A percentile compares a stretch with the other conserved stretches of the same genome.
phyloP scores from a whole-genome alignment of 805 yeast species.

The Metschnikowia henanensis region DNA sequence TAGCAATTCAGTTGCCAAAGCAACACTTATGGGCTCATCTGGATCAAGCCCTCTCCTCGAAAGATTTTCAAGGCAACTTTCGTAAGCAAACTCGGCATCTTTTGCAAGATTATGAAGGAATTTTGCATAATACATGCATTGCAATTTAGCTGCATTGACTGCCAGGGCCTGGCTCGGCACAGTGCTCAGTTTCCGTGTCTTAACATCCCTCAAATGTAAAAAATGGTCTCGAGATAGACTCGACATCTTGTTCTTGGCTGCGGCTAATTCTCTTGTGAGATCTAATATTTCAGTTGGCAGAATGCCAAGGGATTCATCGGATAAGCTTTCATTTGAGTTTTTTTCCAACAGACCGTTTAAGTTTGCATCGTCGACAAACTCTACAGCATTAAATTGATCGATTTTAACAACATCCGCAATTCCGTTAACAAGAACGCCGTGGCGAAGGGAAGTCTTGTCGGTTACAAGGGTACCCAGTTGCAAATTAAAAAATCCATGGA shows the following conservation, averaged over 20 bases:
- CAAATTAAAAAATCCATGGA: slow-evolving; percentile 51
- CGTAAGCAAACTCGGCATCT: slow-evolving; percentile 33
- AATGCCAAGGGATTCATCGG: neutral
- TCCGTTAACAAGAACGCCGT: slow-evolving; percentile 57
- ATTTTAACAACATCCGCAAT: slow-evolving; percentile 29
- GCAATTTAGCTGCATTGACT: slow-evolving; percentile 50
- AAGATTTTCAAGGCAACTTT: slow-evolving; percentile 47
- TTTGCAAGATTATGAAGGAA: slow-evolving; percentile 28
- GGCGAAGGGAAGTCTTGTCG: slow-evolving; percentile 5
- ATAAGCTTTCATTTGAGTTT: neutral
- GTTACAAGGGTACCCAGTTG: slow-evolving; percentile 18
- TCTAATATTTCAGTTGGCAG: slow-evolving; percentile 5
- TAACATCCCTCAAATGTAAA: slow-evolving; percentile 49
- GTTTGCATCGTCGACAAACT: neutral
- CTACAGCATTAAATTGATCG: slow-evolving; percentile 3
- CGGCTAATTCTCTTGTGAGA: slow-evolving; percentile 7
- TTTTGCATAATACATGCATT: slow-evolving; percentile 57
- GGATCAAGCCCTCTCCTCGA: slow-evolving; percentile 46
- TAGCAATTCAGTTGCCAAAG: slow-evolving; percentile 38
- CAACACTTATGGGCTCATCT: slow-evolving; percentile 47
- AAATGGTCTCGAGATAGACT: slow-evolving; percentile 9
- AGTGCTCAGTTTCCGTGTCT: slow-evolving; percentile 49
- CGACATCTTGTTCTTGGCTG: slow-evolving; percentile 8
- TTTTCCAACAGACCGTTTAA: neutral
- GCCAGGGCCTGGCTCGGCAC: slow-evolving; percentile 54